Conservation (phyloP, 2,329 filamentous ascomycete species). For the Paraconiothyrium brasiliense region DNA sequence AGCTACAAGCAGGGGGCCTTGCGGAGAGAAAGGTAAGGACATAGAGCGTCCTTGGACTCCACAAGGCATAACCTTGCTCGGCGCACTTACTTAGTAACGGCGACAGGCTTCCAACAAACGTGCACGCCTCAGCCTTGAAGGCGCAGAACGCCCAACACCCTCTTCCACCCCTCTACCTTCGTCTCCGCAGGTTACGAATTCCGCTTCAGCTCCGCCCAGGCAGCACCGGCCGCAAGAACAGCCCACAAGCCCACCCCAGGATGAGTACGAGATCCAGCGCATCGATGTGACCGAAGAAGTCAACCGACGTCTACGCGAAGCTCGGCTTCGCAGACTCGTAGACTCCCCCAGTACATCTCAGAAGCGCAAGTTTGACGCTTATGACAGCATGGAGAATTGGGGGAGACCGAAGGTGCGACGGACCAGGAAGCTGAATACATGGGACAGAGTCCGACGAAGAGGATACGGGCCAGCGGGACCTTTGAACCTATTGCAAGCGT, state of each 20-base stretch:
- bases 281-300: slow-evolving; percentile 48
- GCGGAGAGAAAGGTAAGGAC: slow-evolving; percentile 32
- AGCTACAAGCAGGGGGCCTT: slow-evolving; percentile 39
- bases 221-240: slow-evolving; percentile 23
- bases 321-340: slow-evolving; percentile 42
- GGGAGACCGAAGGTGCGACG: slow-evolving; percentile 27
- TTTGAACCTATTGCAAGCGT: slow-evolving; percentile 30
- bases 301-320: slow-evolving; percentile 40
- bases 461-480: slow-evolving; percentile 33
- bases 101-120: slow-evolving; percentile 33
- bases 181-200: slow-evolving; percentile 19
- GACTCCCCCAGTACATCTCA: slow-evolving; percentile 44
- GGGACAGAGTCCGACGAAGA: slow-evolving; percentile 36
- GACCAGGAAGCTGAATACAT: slow-evolving; percentile 22
- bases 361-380: slow-evolving; percentile 43
- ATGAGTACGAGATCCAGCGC: slow-evolving; percentile 35
- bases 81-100: slow-evolving; percentile 21
- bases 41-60: neutral
- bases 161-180: slow-evolving; percentile 8
- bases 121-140: slow-evolving; percentile 41
- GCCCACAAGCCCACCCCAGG: slow-evolving; percentile 26
- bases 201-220: slow-evolving; percentile 27
- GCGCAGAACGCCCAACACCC: slow-evolving; percentile 19
- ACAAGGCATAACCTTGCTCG: neutral
- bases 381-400: slow-evolving; percentile 32